Evolutionary conservation across 75 land plant genomes (phyloP), one percentile per base, ranked within the genome.

Genomic region (Picea glauca): DNA sequence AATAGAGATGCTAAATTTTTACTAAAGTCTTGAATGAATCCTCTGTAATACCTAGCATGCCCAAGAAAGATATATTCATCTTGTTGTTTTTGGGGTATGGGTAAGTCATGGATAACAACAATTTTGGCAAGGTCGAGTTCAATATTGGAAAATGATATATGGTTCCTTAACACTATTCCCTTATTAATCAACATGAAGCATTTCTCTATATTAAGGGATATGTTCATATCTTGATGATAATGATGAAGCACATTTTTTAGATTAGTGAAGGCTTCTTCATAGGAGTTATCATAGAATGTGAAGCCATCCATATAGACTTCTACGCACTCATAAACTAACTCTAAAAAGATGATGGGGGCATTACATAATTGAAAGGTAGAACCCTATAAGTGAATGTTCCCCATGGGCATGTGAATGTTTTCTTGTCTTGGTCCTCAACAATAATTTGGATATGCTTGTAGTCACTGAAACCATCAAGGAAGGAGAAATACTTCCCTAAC

Each of bases 281-380:
- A 35, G 18, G 35, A 3, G 14, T 62, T 73, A 9, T 12, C 58
- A 75, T 35, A 75, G 9, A 80, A 3, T 33, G 46, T 58, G 66
- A 76, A 76, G 40, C 46, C 66, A 32, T 81, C 82, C 33, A 81
- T 61, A 31, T 65, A 81, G 0, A 81, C 26, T 46, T 43, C 38
- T 0, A 35, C 3, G 3, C 3, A 35, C 3, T 1, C 38, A 35
- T 35, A 3, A 35, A 35, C 38, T 35, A 35, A 35, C 3, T 35
- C 38, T 35, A 35, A 35, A 35, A 26, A 26, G 26, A 26, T 26
- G 26, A 26, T 26, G 26, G 26, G 26, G 26, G 26, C 26, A 26
- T 26, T 26, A 26, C 26, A 26, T 26, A 26, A 26, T 26, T 26
- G 26, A 26, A 26, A 26, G 26, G 26, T 26, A 26, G 26, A 26